phyloP scores from a whole-genome alignment of 116 monocot genomes.

The Posidonia oceanica region DNA sequence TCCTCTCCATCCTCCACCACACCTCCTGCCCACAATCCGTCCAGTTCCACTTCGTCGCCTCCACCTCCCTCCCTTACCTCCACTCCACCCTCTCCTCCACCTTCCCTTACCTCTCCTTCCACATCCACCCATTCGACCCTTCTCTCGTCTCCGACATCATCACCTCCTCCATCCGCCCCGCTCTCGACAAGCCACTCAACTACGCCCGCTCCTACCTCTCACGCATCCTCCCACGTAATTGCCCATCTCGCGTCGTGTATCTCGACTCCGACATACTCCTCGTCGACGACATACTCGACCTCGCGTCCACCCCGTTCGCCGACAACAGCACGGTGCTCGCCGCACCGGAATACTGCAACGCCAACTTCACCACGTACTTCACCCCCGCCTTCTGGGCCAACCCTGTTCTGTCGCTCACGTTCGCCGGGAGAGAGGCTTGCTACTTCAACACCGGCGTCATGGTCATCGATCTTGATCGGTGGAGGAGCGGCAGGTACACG shows the following conservation, averaged over 20 bases:
- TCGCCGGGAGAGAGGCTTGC: constrained; percentile 39
- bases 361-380: constrained; percentile 70
- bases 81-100: constrained; percentile 34
- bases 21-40: constrained; percentile 64
- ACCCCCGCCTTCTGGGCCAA: constrained; percentile 62
- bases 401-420: constrained; percentile 29
- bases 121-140: constrained; percentile 54
- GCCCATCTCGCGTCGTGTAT: constrained; percentile 45
- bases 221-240: constrained; percentile 22
- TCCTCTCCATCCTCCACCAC: constrained; percentile 62
- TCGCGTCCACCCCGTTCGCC: constrained; percentile 34
- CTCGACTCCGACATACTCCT: constrained; percentile 70
- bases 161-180: constrained; percentile 65
- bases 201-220: constrained; percentile 72
- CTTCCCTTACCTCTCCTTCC: constrained; percentile 60
- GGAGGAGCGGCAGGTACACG: constrained; percentile 43
- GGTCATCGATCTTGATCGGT: constrained; percentile 57
- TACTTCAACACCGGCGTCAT: constrained; percentile 86
- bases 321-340: constrained; percentile 28
- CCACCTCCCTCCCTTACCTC: constrained; percentile 21
- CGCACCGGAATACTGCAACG: constrained; percentile 76
- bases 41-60: constrained; percentile 68
- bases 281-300: constrained; percentile 49
- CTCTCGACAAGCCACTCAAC: constrained; percentile 73
- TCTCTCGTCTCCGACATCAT: constrained; percentile 47